Percentiles rank a stretch among this genome's conserved stretches.
These are phyloP conservation scores for Xylaria bambusicola DNA, from an alignment of 495 filamentous ascomycete genomes.

Conservation along the genomic window DNA sequence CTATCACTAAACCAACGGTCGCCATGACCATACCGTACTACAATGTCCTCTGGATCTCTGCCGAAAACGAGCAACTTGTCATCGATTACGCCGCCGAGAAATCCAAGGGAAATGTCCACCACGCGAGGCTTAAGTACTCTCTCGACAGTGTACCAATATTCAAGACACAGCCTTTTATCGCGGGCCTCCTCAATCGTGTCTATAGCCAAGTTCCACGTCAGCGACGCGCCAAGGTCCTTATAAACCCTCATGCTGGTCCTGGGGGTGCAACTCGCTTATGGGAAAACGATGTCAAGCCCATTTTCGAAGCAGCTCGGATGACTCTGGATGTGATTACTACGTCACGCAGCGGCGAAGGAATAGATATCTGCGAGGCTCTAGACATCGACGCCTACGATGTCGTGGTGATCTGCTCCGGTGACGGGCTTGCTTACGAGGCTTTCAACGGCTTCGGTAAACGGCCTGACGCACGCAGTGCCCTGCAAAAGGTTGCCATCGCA, in stretches of 20 bases:
- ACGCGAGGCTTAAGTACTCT: conserved; percentile 61
- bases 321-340: conserved; percentile 76
- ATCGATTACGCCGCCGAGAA: conserved; percentile 70
- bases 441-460: conserved; percentile 89
- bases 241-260: conserved; percentile 90
- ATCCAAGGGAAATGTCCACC: conserved; percentile 58
- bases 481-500: conserved; percentile 80
- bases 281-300: conserved; percentile 71
- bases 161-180: conserved; percentile 60
- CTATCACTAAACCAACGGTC: conserved; percentile 24
- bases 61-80: conserved; percentile 54
- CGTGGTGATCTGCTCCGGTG: conserved; percentile 86
- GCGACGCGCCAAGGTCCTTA: conserved; percentile 80
- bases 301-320: conserved; percentile 82
- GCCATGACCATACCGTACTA: conserved; percentile 65
- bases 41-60: conserved; percentile 79
- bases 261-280: conserved; percentile 76
- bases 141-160: conserved; percentile 38
- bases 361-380: conserved; percentile 75
- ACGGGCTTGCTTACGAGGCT: conserved; percentile 89
- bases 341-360: conserved; percentile 71
- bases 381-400: conserved; percentile 80
- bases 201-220: conserved; percentile 67
- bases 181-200: conserved; percentile 63
- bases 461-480: conserved; percentile 68